phyloP scores from a whole-genome alignment of 108 stramenopile genomes.

The Pseudonitzschia delicatissima region DNA sequence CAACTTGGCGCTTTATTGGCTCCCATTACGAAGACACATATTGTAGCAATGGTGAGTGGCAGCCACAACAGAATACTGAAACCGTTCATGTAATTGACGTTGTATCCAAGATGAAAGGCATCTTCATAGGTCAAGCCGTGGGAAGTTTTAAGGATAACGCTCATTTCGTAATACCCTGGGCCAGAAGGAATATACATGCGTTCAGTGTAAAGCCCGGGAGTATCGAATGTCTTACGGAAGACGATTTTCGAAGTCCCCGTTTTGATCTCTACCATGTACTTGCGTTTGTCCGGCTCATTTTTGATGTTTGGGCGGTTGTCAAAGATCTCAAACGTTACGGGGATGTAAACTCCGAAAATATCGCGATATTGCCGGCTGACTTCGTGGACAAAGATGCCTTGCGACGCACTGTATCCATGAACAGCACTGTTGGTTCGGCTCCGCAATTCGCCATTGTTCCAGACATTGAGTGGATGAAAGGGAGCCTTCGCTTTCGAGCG shows the following conservation, averaged over 20 bases:
- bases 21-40: slow-evolving; percentile 33
- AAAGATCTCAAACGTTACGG: slow-evolving; percentile 79
- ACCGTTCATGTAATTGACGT: slow-evolving; percentile 78
- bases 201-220: slow-evolving; percentile 69
- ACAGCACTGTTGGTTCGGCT: slow-evolving; percentile 52
- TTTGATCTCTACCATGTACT: slow-evolving; percentile 66
- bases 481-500: slow-evolving; percentile 66
- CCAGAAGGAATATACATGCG: slow-evolving; percentile 68
- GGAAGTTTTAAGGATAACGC: slow-evolving; percentile 51
- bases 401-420: slow-evolving; percentile 75
- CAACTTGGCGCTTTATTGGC: slow-evolving; percentile 45
- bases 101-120: slow-evolving; percentile 75
- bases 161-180: slow-evolving; percentile 69
- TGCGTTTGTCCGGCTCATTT: slow-evolving; percentile 54
- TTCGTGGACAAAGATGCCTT: slow-evolving; percentile 79
- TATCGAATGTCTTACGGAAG: slow-evolving; percentile 46
- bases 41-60: slow-evolving; percentile 45
- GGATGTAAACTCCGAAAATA: slow-evolving; percentile 73
- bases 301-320: slow-evolving; percentile 71
- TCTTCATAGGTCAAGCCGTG: slow-evolving; percentile 83
- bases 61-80: slow-evolving; percentile 64
- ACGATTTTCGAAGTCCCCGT: slow-evolving; percentile 57
- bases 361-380: slow-evolving; percentile 70
- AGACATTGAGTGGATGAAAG: slow-evolving; percentile 76
- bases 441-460: slow-evolving; percentile 71